phyloP scores from a whole-genome alignment of 257 asterid genomes.

The Vinca minor region DNA sequence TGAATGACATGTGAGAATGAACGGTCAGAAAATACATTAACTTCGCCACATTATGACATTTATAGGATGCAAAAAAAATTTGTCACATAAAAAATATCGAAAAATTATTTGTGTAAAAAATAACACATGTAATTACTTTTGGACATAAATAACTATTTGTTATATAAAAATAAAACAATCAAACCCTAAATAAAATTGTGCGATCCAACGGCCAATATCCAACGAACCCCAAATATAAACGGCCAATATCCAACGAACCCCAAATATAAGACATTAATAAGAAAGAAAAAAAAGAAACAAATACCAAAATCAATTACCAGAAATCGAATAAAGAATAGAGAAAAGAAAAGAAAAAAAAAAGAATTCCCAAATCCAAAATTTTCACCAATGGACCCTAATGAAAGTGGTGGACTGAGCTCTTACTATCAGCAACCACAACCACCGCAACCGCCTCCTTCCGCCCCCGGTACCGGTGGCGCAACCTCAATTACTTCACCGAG shows the following conservation, averaged over 20 bases:
- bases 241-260: background rate
- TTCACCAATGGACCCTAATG: constrained; percentile 41
- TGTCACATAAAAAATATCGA: too few relatives aligned
- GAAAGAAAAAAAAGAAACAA: background rate
- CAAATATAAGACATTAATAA: background rate
- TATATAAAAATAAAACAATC: too few relatives aligned
- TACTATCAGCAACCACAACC: constrained; percentile 35
- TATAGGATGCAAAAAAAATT: too few relatives aligned
- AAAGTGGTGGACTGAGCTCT: constrained; percentile 42
- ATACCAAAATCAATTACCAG: background rate
- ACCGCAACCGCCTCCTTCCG: constrained; percentile 18
- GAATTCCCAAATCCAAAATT: constrained; percentile 22
- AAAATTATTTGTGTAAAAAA: too few relatives aligned
- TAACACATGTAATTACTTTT: too few relatives aligned
- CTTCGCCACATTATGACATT: too few relatives aligned
- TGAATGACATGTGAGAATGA: too few relatives aligned
- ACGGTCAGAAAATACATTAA: too few relatives aligned
- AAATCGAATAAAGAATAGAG: constrained; percentile 15
- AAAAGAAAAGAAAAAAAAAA: constrained; percentile 12
- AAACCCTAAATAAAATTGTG: constrained; percentile 1
- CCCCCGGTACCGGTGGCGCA: constrained; percentile 11
- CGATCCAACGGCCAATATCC: background rate
- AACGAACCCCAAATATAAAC: background rate
- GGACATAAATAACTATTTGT: too few relatives aligned
- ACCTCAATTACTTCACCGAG: constrained; percentile 11